Evolutionary conservation across 1,284 basidiomycete genomes (phyloP).

Genomic region (Rhodotorula sp.): DNA sequence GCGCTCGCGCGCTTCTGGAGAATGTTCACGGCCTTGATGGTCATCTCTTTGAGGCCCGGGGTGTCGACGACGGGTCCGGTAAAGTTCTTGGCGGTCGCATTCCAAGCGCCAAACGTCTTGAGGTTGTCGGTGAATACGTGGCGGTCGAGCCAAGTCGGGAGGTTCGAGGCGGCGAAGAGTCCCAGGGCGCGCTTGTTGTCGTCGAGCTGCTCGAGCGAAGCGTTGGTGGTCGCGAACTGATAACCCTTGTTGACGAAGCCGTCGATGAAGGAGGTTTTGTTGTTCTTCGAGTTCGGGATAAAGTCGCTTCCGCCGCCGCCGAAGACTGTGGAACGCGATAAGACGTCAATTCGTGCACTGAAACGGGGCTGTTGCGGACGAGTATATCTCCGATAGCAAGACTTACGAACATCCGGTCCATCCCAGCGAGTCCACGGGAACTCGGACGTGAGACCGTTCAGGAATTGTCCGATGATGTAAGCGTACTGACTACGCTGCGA

Average conservation of each 20-base stretch:
- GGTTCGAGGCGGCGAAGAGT: constrained; percentile 50
- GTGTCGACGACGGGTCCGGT: constrained; percentile 44
- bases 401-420: constrained; percentile 40
- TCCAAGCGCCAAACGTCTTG: constrained; percentile 11
- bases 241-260: constrained; percentile 49
- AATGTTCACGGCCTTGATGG: constrained; percentile 29
- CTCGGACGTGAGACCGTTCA: constrained; percentile 45
- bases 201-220: constrained; percentile 48
- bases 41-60: constrained; percentile 54
- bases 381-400: neutral
- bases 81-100: constrained; percentile 11
- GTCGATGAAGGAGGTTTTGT: constrained; percentile 48
- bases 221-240: constrained; percentile 50
- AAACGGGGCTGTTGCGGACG: neutral
- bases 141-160: constrained; percentile 51
- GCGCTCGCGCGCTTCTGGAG: constrained; percentile 48
- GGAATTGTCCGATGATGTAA: constrained; percentile 50
- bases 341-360: neutral
- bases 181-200: constrained; percentile 50
- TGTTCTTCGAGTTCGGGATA: constrained; percentile 33
- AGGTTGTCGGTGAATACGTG: constrained; percentile 50
- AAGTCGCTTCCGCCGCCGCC: constrained; percentile 36
- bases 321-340: constrained; percentile 8
- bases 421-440: constrained; percentile 51
- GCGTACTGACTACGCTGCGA: constrained; percentile 47